phyloP scores from a whole-genome alignment of 2,329 filamentous ascomycete genomes.

The Colletotrichum sansevieriae region DNA sequence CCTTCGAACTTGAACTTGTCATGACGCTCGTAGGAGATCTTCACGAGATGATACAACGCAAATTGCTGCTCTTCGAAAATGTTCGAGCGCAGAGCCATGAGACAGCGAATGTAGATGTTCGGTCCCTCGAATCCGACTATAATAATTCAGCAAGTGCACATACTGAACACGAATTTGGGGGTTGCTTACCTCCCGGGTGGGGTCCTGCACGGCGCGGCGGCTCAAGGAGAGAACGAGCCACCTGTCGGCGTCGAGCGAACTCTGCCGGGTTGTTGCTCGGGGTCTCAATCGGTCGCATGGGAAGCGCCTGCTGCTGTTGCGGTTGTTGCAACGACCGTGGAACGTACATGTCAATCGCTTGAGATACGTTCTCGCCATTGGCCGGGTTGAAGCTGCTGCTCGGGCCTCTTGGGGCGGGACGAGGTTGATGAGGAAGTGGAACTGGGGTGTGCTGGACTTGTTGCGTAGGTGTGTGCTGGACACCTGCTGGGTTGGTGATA shows the following conservation, averaged over 20 bases:
- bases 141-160: conserved; percentile 9
- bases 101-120: conserved; percentile 91
- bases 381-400: conserved; percentile 65
- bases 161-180: too few relatives aligned
- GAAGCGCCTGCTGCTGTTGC: conserved; percentile 70
- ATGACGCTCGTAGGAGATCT: conserved; percentile 93
- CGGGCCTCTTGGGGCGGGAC: conserved; percentile 54
- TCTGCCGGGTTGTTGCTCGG: conserved; percentile 79
- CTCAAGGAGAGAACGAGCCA: conserved; percentile 47
- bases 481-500: conserved; percentile 40
- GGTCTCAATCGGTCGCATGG: conserved; percentile 79
- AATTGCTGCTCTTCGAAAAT: conserved; percentile 89
- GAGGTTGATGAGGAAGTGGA: conserved; percentile 46
- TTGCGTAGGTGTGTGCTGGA: conserved; percentile 44
- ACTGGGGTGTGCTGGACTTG: conserved; percentile 48
- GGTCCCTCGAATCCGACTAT: conserved; percentile 77
- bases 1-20: conserved; percentile 97
- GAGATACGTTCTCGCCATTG: conserved; percentile 68
- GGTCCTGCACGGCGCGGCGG: conserved; percentile 33
- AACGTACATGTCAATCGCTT: conserved; percentile 66
- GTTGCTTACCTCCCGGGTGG: conserved; percentile 72
- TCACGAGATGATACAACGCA: conserved; percentile 91
- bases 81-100: conserved; percentile 84
- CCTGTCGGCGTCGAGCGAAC: conserved; percentile 71
- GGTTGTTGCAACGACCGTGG: conserved; percentile 71